phyloP scores from a whole-genome alignment of 202 grass and related monocot genomes.

The Panicum virgatum region DNA sequence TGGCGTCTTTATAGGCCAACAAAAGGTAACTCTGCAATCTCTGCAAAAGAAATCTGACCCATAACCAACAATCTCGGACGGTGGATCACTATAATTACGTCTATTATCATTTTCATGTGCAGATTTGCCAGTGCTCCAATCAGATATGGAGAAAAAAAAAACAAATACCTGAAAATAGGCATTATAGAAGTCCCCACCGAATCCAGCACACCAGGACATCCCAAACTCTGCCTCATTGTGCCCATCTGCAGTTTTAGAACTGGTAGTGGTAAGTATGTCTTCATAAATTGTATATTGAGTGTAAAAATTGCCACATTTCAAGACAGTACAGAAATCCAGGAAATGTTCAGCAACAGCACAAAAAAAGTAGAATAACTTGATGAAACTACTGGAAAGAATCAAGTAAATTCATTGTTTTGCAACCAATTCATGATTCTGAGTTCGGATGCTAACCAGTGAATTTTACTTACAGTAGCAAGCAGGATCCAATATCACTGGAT shows the following conservation, averaged over 20 bases:
- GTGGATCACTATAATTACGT: neutral
- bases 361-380: neutral
- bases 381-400: neutral
- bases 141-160: neutral
- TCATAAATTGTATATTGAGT: neutral
- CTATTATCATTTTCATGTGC: neutral
- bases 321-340: neutral
- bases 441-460: neutral
- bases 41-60: neutral
- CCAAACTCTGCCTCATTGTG: constrained; percentile 86
- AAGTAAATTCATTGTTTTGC: neutral
- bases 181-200: constrained; percentile 63
- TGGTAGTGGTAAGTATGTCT: neutral
- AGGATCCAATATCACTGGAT: constrained; percentile 86
- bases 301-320: neutral
- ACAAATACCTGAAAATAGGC: constrained; percentile 69
- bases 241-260: constrained; percentile 52
- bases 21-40: neutral
- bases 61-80: neutral
- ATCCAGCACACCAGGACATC: constrained; percentile 91
- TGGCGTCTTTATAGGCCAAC: neutral
- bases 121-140: neutral
- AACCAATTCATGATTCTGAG: constrained; percentile 2
- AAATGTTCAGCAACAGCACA: neutral
- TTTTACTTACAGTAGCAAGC: constrained; percentile 74